Base-by-base conservation (phyloP, 1,284 basidiomycete genomes). In the Cerrena zonata region DNA sequence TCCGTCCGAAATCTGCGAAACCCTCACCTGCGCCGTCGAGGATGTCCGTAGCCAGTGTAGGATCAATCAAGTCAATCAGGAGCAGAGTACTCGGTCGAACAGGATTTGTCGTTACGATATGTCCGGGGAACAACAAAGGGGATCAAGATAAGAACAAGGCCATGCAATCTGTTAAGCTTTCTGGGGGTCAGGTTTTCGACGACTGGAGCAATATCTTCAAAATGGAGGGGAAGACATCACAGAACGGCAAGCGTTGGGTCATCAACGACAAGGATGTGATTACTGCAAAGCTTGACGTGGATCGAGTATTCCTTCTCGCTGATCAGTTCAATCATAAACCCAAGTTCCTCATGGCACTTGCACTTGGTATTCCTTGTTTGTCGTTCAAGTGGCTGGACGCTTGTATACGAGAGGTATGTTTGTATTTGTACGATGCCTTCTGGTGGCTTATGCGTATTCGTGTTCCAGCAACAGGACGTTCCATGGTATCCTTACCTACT, bases 351-450 rank as follows among this genome's bases (percentile, higher is more conserved):
- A 76, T 86, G 4, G 89, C 91, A 4, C 75, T 95, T 25, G 90
- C 88, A 0, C 70, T 92, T 24, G 92, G 92, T 4, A 82, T 95
- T 45, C 93, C 92, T 1, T 91, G 90, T 58, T 61, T 95, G n/a
- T 78, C 77, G 0, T 65, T 76, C 3, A 68, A 75, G 2, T 94
- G 84, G 78, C 59, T 91, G 15, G 60, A 74, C 10, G 73, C 76
- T 22, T 73, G 72, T 25, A 63, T 73, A 30, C 55, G 61, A 13
- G 59, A 58, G 53, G 78, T 79, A 59, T 63, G 77, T 60, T 52
- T 37, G 41, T 19, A 1, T 11, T 45, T 3, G 24, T 37, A 38
- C 21, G 22, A n/a, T 48, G 5, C 23, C 36, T 48, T 24, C 27
- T 40, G 19, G n/a, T n/a, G n/a, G n/a, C 18, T 49, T 7, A 37